Percentiles rank a stretch among this genome's conserved stretches.
phyloP scores from a whole-genome alignment of 2,329 filamentous ascomycete genomes.

The Colletotrichum nymphaeae region DNA sequence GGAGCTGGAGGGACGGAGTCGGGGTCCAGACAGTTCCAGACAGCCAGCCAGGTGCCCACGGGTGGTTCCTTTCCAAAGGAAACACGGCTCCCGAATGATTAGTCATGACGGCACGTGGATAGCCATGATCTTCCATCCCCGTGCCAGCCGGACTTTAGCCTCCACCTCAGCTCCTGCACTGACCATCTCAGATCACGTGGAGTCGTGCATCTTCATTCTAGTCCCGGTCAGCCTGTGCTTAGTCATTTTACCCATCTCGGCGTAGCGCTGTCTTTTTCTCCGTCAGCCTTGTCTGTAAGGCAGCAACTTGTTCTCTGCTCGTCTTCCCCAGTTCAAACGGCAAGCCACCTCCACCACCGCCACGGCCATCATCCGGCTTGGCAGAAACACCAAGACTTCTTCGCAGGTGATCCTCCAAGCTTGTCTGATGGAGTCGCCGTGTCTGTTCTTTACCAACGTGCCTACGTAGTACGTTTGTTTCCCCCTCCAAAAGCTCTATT shows the following conservation, averaged over 20 bases:
- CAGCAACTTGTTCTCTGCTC: background rate
- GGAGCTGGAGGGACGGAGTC: background rate
- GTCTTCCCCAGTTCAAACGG: background rate
- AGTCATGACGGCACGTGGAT: no score
- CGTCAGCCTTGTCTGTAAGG: background rate
- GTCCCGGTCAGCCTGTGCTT: background rate
- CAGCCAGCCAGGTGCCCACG: background rate
- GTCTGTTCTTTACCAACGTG: background rate
- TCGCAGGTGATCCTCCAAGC: background rate
- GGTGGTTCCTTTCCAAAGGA: background rate
- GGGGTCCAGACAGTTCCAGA: constrained; percentile 21
- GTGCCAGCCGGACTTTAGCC: background rate
- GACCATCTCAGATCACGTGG: constrained; percentile 23
- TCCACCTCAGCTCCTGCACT: background rate
- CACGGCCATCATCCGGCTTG: constrained; percentile 15
- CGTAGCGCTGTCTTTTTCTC: background rate
- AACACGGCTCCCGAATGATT: background rate
- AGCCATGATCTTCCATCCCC: constrained; percentile 1
- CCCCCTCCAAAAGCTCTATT: background rate
- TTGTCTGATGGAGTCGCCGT: background rate
- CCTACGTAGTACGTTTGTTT: background rate
- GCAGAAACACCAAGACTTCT: constrained; percentile 24
- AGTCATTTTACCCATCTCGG: background rate
- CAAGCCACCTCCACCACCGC: background rate
- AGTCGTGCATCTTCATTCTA: background rate